A percentile compares a stretch with the other conserved stretches of the same genome.
Evolutionary conservation across 2,329 filamentous ascomycete genomes (phyloP).

Genomic region (Hymenoscyphus fructigenus): DNA sequence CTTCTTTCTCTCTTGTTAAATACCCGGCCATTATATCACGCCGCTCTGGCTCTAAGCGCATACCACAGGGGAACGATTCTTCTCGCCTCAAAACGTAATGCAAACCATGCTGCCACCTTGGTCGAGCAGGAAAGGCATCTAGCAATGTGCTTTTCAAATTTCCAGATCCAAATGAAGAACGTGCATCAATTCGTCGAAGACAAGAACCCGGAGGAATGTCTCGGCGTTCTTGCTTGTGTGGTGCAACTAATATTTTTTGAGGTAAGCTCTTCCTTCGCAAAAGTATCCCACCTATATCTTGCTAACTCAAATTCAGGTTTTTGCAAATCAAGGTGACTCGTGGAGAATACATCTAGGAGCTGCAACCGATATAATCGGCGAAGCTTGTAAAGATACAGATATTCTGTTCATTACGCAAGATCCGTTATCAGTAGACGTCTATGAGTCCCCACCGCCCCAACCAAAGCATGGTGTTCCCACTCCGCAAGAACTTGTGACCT

Average conservation of each 20-base stretch:
- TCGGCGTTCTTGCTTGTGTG: conserved; percentile 49
- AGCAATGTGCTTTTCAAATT: conserved; percentile 40
- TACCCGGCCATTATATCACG: conserved; percentile 58
- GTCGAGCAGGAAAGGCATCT: conserved; percentile 33
- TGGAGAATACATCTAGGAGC: conserved; percentile 32
- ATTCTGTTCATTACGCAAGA: conserved; percentile 14
- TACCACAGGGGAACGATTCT: conserved; percentile 43
- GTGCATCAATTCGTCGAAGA: conserved; percentile 26
- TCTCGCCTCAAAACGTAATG: conserved; percentile 28
- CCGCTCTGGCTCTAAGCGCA: conserved; percentile 53
- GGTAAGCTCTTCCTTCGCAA: conserved; percentile 19
- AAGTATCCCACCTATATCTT: conserved; percentile 35
- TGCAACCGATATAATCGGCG: conserved; percentile 23
- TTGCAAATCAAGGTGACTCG: conserved; percentile 40
- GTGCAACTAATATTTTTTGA: conserved; percentile 56
- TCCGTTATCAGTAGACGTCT: conserved; percentile 11
- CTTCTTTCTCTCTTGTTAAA: conserved; percentile 55
- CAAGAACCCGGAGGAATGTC: conserved; percentile 25
- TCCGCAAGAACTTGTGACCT: conserved; percentile 44
- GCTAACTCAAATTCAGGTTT: conserved; percentile 45
- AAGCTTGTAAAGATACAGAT: conserved; percentile 12
- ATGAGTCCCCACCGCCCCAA: conserved; percentile 11
- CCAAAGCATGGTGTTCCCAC: conserved; percentile 27
- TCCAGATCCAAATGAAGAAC: conserved; percentile 42
- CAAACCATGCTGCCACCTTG: conserved; percentile 14